Conservation (phyloP, 2,329 filamentous ascomycete genomes). For the Didymella pomorum region DNA sequence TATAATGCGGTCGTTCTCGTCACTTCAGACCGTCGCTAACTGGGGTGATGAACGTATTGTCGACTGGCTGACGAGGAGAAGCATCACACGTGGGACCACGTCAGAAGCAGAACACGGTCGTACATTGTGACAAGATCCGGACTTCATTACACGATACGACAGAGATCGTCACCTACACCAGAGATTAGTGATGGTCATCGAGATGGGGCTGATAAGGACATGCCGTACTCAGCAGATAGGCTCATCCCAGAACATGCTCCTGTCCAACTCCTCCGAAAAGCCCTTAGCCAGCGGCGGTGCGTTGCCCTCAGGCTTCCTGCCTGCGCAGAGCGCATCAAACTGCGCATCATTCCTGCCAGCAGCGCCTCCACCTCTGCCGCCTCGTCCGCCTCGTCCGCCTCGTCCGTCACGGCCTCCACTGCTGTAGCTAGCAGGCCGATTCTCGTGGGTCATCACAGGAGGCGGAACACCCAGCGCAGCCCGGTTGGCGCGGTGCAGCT, state of each 20-base stretch:
- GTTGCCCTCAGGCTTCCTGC: conserved; percentile 28
- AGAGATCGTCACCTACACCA: too few relatives aligned
- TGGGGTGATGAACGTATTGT: background rate
- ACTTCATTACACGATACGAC: background rate
- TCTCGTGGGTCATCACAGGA: background rate
- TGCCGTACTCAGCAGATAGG: conserved; percentile 28
- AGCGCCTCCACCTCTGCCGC: conserved; percentile 3
- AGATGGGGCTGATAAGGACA: background rate
- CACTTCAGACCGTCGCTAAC: background rate
- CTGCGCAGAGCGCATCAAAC: conserved; percentile 31
- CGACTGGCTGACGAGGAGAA: background rate
- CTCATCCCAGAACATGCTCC: conserved; percentile 42
- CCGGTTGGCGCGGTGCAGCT: conserved; percentile 45
- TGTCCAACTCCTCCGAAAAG: conserved; percentile 38
- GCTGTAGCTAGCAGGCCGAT: conserved; percentile 3
- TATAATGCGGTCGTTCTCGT: background rate
- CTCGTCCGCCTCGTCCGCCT: conserved; percentile 3
- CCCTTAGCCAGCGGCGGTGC: conserved; percentile 41
- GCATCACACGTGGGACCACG: background rate
- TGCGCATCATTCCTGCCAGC: background rate
- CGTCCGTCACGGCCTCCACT: background rate
- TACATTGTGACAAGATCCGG: background rate
- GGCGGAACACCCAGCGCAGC: conserved; percentile 26
- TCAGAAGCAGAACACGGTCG: background rate
- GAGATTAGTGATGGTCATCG: background rate